Percentiles rank a stretch among this genome's conserved stretches.
Conservation (phyloP, 2,329 filamentous ascomycete species). For the Dactylellina leptospora region DNA sequence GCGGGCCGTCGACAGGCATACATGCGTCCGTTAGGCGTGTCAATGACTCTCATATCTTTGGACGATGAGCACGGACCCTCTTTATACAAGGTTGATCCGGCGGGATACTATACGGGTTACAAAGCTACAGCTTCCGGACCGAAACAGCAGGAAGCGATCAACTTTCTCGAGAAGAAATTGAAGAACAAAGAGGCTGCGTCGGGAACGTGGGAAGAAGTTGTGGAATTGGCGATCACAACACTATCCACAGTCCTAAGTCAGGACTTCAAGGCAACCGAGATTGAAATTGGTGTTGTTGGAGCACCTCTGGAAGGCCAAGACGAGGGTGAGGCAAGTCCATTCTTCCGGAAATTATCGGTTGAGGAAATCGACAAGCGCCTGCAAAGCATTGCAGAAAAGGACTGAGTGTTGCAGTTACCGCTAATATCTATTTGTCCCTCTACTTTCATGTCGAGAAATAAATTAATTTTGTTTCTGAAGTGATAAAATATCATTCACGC, state of each 20-base stretch:
- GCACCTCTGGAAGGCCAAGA: slow-evolving; percentile 71
- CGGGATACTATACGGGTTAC: slow-evolving; percentile 97
- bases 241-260: slow-evolving; percentile 96
- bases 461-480: slow-evolving; percentile 26
- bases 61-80: slow-evolving; percentile 92
- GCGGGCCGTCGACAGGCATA: slow-evolving; percentile 71
- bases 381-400: slow-evolving; percentile 98
- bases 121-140: slow-evolving; percentile 96
- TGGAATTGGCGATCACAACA: slow-evolving; percentile 94
- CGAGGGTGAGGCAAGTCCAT: slow-evolving; percentile 79
- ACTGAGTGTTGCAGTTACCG: slow-evolving; percentile 67
- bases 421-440: not conserved
- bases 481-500: slow-evolving; percentile 5
- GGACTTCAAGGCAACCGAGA: slow-evolving; percentile 99
- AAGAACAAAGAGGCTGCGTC: slow-evolving; percentile 97
- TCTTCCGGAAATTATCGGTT: slow-evolving; percentile 89
- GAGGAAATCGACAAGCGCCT: slow-evolving; percentile 98
- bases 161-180: slow-evolving; percentile 99
- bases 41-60: slow-evolving; percentile 91
- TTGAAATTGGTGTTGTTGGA: slow-evolving; percentile 97
- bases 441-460: slow-evolving; percentile 18
- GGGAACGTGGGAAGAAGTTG: slow-evolving; percentile 94
- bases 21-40: slow-evolving; percentile 96
- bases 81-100: slow-evolving; percentile 97
- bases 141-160: slow-evolving; percentile 98